Evolutionary conservation across 1,284 basidiomycete species (phyloP).

Genomic region (Cryptococcus wingfieldii): DNA sequence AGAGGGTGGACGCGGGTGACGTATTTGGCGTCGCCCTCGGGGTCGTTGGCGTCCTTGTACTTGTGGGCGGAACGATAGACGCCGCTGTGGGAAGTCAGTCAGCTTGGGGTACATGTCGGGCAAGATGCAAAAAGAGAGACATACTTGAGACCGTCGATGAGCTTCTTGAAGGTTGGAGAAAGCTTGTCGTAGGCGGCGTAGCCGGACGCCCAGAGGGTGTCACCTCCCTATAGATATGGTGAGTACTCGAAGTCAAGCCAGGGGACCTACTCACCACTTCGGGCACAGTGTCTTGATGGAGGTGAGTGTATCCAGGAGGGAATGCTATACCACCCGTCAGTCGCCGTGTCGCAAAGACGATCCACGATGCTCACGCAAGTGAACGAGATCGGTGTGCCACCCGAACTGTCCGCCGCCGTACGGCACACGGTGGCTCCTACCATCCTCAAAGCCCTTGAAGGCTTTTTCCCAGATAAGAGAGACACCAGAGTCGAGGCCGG

Average conservation of each 20-base stretch:
- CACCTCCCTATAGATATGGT: constrained; percentile 40
- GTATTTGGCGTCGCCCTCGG: constrained; percentile 55
- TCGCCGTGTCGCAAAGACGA: not conserved
- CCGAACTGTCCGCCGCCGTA: constrained; percentile 54
- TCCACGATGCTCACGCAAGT: constrained; percentile 50
- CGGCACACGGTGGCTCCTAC: constrained; percentile 9
- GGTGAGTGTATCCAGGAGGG: constrained; percentile 62
- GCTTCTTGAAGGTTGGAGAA: constrained; percentile 22
- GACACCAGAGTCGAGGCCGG: constrained; percentile 13
- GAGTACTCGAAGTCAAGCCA: too few relatives aligned
- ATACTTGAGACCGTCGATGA: constrained; percentile 28
- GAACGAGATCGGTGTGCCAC: constrained; percentile 65
- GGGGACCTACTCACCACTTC: constrained; percentile 32
- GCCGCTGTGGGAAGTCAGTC: constrained; percentile 9
- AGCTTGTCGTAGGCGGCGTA: constrained; percentile 48
- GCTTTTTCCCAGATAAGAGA: constrained; percentile 16
- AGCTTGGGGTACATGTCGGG: too few relatives aligned
- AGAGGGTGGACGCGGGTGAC: constrained; percentile 62
- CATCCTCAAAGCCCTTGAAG: constrained; percentile 4
- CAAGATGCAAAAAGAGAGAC: not conserved
- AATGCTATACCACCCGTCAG: constrained; percentile 47
- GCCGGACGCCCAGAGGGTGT: constrained; percentile 49
- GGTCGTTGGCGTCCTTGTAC: constrained; percentile 20
- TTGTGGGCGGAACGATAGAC: constrained; percentile 27
- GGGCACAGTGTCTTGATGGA: constrained; percentile 47